Percentiles rank a stretch among this genome's conserved stretches.
Evolutionary conservation across 768 basidiomycete genomes (phyloP).

Genomic region (Clitopilus passeckerianus): DNA sequence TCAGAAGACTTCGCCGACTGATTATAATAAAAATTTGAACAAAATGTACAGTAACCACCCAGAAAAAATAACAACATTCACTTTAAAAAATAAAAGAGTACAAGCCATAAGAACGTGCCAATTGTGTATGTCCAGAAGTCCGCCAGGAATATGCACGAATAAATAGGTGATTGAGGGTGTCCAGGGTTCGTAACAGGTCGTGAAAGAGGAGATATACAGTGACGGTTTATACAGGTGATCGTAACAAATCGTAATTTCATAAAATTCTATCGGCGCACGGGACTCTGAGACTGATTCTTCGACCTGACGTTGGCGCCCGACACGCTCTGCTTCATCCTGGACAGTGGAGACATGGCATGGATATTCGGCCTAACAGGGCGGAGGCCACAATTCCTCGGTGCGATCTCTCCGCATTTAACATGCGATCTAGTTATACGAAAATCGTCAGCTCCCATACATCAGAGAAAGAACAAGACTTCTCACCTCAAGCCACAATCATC

Average conservation of each 20-base stretch:
- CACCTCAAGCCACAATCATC: slow-evolving; percentile 84
- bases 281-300: slow-evolving; percentile 21
- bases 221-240: neutral
- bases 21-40: neutral
- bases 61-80: neutral
- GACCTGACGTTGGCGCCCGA: slow-evolving; percentile 23
- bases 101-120: neutral
- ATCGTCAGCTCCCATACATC: slow-evolving; percentile 4
- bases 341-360: slow-evolving; percentile 30
- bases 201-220: neutral
- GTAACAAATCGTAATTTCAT: neutral
- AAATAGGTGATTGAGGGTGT: slow-evolving; percentile 7
- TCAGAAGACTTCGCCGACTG: slow-evolving; percentile 13
- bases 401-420: slow-evolving; percentile 80
- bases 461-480: slow-evolving; percentile 12
- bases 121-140: neutral
- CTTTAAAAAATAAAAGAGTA: neutral
- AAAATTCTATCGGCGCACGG: slow-evolving; percentile 12
- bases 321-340: slow-evolving; percentile 33
- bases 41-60: neutral
- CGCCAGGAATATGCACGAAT: neutral
- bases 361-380: slow-evolving; percentile 30
- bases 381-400: slow-evolving; percentile 76
- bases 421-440: slow-evolving; percentile 50
- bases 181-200: neutral